phyloP scores from a whole-genome alignment of 208 protist species.

The Endotrypanum monterogeii region DNA sequence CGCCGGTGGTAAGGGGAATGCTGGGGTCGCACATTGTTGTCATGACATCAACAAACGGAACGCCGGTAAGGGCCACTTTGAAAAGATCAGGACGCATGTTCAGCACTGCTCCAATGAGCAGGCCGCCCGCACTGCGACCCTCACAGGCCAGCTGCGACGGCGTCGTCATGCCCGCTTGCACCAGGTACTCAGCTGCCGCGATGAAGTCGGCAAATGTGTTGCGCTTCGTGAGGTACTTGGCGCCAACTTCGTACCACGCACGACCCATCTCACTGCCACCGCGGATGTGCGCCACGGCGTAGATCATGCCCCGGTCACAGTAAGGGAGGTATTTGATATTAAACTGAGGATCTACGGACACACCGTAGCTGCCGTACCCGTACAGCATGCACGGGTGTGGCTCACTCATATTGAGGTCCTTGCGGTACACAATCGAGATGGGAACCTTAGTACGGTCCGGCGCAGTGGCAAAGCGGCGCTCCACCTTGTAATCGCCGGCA shows the following conservation, averaged over 20 bases:
- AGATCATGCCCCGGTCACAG: slow-evolving; percentile 91
- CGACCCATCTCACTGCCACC: slow-evolving; percentile 94
- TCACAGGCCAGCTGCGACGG: slow-evolving; percentile 81
- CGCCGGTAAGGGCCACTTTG: slow-evolving; percentile 77
- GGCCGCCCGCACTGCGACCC: slow-evolving; percentile 92
- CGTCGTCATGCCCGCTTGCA: slow-evolving; percentile 65
- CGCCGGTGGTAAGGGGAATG: slow-evolving; percentile 90
- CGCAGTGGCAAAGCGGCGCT: slow-evolving; percentile 73
- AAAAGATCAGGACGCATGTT: slow-evolving; percentile 94
- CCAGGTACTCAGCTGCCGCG: slow-evolving; percentile 85
- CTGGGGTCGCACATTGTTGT: slow-evolving; percentile 93
- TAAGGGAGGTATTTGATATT: slow-evolving; percentile 76
- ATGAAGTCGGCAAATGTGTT: slow-evolving; percentile 95
- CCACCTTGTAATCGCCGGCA: slow-evolving; percentile 63
- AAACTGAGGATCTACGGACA: slow-evolving; percentile 89
- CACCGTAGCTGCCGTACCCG: slow-evolving; percentile 91
- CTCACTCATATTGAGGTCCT: slow-evolving; percentile 58
- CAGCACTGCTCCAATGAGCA: slow-evolving; percentile 92
- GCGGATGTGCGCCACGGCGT: slow-evolving; percentile 90
- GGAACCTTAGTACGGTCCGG: slow-evolving; percentile 78
- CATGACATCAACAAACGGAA: slow-evolving; percentile 95
- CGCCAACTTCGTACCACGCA: slow-evolving; percentile 89
- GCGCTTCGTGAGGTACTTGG: slow-evolving; percentile 93
- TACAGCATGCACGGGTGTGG: slow-evolving; percentile 89
- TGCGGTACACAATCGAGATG: slow-evolving; percentile 81